phyloP scores from a whole-genome alignment of 1,284 basidiomycete genomes.

The Fomes fomentarius region DNA sequence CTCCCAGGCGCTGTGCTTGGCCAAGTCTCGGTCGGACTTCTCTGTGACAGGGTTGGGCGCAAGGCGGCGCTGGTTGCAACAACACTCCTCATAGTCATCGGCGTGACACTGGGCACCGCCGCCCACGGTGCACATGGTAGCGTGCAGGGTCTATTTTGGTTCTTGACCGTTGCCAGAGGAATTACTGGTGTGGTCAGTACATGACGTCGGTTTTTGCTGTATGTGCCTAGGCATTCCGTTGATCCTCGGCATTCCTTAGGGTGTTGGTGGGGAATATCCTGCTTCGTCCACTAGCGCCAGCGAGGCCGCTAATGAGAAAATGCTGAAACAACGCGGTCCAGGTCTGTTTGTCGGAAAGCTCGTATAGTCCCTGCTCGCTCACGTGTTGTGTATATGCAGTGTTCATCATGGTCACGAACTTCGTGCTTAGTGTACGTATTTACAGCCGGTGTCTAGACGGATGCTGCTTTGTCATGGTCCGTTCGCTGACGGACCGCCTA shows the following conservation, averaged over 20 bases:
- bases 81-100: conserved; percentile 71
- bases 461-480: conserved; percentile 12
- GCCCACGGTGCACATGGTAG: conserved; percentile 67
- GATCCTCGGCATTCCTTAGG: conserved; percentile 36
- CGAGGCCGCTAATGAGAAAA: conserved; percentile 77
- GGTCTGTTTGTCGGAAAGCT: conserved; percentile 35
- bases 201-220: conserved; percentile 8
- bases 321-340: conserved; percentile 63
- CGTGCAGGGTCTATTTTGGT: conserved; percentile 73
- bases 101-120: conserved; percentile 73
- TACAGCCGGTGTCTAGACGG: neutral
- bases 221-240: neutral
- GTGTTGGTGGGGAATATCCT: conserved; percentile 81
- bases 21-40: conserved; percentile 67
- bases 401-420: conserved; percentile 80
- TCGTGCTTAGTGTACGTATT: conserved; percentile 57
- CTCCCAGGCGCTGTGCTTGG: conserved; percentile 63
- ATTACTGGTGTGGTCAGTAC: conserved; percentile 67
- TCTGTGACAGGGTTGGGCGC: conserved; percentile 74
- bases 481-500: conserved; percentile 28
- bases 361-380: conserved; percentile 1
- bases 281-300: conserved; percentile 69
- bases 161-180: conserved; percentile 73
- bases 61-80: conserved; percentile 75
- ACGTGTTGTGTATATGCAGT: conserved; percentile 35